Conservation (phyloP, 148 eudicot genomes). For the Amaranthus cruentus region DNA sequence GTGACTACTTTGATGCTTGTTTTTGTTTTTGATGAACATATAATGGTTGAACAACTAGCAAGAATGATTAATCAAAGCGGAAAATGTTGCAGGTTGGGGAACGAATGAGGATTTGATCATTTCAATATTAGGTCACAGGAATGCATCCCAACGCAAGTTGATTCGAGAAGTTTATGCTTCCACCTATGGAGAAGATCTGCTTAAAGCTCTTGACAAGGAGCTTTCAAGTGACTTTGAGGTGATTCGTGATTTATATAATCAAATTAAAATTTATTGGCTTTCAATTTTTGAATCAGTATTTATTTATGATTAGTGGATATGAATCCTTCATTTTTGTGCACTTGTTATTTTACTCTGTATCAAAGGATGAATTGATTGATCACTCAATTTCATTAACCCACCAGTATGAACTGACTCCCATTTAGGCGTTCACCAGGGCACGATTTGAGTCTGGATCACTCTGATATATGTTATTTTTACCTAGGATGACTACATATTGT, state of each 20-base stretch:
- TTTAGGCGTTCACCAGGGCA: too few relatives aligned
- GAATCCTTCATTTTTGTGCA: not conserved
- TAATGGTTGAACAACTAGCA: not conserved
- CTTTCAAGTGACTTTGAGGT: slow-evolving; percentile 88
- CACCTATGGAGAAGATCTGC: slow-evolving; percentile 66
- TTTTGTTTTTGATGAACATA: not conserved
- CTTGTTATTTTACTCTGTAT: not conserved
- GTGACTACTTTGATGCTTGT: not conserved
- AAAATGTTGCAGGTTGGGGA: slow-evolving; percentile 76
- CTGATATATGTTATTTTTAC: too few relatives aligned
- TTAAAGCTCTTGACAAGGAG: slow-evolving; percentile 70
- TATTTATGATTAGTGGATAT: not conserved
- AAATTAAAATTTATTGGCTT: not conserved
- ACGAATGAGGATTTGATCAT: slow-evolving; percentile 80
- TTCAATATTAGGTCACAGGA: slow-evolving; percentile 71
- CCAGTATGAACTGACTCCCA: too few relatives aligned
- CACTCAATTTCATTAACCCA: too few relatives aligned
- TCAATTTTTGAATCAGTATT: not conserved
- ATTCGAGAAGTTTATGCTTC: slow-evolving; percentile 58
- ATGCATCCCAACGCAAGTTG: slow-evolving; percentile 66
- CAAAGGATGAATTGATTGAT: not conserved
- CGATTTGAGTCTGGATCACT: too few relatives aligned
- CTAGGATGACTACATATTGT: too few relatives aligned
- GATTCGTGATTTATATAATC: not conserved
- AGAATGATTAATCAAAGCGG: not conserved